Evolutionary conservation across 305 asterid genomes (phyloP).

Genomic region (Fraxinus paxiana): DNA sequence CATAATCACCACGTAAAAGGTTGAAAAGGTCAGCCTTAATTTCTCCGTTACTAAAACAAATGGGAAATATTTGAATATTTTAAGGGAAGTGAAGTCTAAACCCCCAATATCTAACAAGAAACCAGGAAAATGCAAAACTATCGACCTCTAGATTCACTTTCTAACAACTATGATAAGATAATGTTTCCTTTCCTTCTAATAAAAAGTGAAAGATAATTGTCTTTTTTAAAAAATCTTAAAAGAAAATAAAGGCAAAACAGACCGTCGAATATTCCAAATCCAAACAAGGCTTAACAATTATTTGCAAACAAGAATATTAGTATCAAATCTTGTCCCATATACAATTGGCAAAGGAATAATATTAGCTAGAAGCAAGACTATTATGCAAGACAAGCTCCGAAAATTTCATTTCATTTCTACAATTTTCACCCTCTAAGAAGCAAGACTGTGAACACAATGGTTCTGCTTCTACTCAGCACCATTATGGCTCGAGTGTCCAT

Average conservation of each 20-base stretch:
- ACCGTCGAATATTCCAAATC: background rate
- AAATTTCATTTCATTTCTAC: background rate
- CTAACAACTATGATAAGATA: background rate
- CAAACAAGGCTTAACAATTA: background rate
- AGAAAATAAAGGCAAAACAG: background rate
- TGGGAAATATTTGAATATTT: background rate
- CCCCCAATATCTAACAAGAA: background rate
- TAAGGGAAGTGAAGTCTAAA: background rate
- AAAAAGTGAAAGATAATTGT: background rate
- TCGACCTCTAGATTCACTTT: background rate
- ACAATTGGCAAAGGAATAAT: background rate
- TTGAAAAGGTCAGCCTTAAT: background rate
- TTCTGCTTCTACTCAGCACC: background rate
- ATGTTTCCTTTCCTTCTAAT: background rate
- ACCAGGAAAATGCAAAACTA: background rate
- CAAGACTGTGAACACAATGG: background rate
- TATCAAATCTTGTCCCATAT: background rate
- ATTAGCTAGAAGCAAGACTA: background rate
- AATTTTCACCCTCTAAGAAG: background rate
- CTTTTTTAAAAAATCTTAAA: background rate
- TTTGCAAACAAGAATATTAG: background rate
- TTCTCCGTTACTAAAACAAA: background rate
- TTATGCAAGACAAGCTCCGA: background rate
- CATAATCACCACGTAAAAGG: background rate
- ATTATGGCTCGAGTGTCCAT: background rate